These are phyloP conservation scores for Paramecium biaurelia DNA, from an alignment of 73 alveolate species.

Conservation along the genomic window DNA sequence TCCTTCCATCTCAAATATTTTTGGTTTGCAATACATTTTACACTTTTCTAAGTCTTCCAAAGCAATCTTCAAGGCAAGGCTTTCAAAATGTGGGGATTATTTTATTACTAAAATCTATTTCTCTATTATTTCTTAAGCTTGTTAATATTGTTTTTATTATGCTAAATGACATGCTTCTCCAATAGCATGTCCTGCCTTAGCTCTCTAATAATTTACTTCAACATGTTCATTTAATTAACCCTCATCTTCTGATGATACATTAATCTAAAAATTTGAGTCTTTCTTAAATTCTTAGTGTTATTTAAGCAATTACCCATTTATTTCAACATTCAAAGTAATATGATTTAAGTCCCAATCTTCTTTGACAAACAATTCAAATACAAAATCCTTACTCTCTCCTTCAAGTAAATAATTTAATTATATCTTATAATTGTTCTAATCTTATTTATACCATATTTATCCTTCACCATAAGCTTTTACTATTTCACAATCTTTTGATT, in stretches of 20 bases:
- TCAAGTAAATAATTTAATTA: constrained; percentile 32
- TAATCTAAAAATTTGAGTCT: background rate
- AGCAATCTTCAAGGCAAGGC: background rate
- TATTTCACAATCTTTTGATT: background rate
- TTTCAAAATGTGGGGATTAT: background rate
- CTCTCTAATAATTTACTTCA: constrained; percentile 59
- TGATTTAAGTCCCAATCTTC: background rate
- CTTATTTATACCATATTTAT: constrained; percentile 47
- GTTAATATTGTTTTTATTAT: constrained; percentile 7
- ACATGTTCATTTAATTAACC: constrained; percentile 61
- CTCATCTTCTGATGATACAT: background rate
- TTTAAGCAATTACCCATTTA: background rate
- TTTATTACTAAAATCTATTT: background rate
- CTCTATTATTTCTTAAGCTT: constrained; percentile 6
- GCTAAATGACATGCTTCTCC: constrained; percentile 65
- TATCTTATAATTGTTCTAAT: background rate
- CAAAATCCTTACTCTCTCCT: constrained; percentile 51
- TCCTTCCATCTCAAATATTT: constrained; percentile 58
- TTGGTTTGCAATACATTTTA: constrained; percentile 1
- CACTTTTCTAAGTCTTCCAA: constrained; percentile 41
- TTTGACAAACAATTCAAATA: constrained; percentile 7
- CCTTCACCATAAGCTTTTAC: constrained; percentile 61
- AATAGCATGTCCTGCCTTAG: constrained; percentile 43
- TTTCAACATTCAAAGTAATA: background rate
- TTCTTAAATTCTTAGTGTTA: constrained; percentile 30